Conservation (phyloP, 345 rosid genomes). For the Gossypium sturtianum region DNA sequence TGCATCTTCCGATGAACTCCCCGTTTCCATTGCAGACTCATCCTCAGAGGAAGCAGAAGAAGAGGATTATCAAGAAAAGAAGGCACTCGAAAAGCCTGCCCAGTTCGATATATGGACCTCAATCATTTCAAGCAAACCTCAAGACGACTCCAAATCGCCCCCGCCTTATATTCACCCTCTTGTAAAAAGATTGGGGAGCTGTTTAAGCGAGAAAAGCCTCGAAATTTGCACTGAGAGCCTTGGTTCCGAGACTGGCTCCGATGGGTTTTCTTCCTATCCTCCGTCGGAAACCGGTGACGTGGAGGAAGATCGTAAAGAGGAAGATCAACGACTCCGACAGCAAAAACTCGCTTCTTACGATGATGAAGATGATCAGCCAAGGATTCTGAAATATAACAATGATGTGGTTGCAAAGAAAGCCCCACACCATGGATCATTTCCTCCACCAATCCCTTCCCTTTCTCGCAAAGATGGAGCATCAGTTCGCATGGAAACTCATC, state of each 20-base stretch:
- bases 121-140: conserved; percentile 41
- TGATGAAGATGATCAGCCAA: conserved; percentile 16
- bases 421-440: conserved; percentile 42
- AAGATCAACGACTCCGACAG: conserved; percentile 8
- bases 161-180: conserved; percentile 77
- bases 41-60: conserved; percentile 17
- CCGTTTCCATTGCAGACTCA: conserved; percentile 8
- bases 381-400: conserved; percentile 16
- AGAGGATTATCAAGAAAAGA: conserved; percentile 21
- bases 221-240: conserved; percentile 93
- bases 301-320: conserved; percentile 37
- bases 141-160: conserved; percentile 30
- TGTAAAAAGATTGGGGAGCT: conserved; percentile 47
- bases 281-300: conserved; percentile 47
- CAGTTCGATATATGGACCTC: conserved; percentile 63
- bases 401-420: conserved; percentile 18
- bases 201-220: conserved; percentile 73
- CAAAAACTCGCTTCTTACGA: conserved; percentile 11
- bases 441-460: conserved; percentile 76
- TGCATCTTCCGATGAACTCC: conserved; percentile 48
- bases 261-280: conserved; percentile 60
- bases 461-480: conserved; percentile 47
- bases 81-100: conserved; percentile 22
- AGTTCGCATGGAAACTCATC: conserved; percentile 60
- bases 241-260: conserved; percentile 97